Conservation (phyloP, 2,329 filamentous ascomycete genomes). For the Xylaria sp. region DNA sequence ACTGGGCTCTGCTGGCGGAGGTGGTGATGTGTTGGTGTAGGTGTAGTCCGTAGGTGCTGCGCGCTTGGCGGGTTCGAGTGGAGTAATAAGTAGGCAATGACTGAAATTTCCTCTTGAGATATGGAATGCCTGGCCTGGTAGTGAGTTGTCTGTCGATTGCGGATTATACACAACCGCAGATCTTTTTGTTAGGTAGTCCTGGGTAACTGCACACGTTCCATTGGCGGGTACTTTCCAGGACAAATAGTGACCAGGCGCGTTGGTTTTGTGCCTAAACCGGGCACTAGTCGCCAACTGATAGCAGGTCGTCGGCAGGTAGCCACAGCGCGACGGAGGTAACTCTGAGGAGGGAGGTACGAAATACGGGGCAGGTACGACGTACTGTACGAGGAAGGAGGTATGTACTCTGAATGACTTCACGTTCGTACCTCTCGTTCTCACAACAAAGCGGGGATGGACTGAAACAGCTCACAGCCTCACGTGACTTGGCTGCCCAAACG, state of each 20-base stretch:
- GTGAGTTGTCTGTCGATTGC: background rate
- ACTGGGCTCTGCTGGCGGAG: background rate
- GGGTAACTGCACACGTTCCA: background rate
- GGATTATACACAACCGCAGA: background rate
- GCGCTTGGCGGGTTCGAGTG: background rate
- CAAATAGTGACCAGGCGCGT: background rate
- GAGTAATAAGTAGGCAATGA: background rate
- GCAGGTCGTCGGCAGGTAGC: too few relatives aligned
- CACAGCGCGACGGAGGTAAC: too few relatives aligned
- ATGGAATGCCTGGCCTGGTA: background rate
- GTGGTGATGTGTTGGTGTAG: background rate
- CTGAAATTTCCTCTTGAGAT: background rate
- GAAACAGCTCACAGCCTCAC: background rate
- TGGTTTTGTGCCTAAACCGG: background rate
- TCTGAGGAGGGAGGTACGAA: background rate
- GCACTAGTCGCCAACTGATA: background rate
- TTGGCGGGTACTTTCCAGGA: background rate
- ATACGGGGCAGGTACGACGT: background rate
- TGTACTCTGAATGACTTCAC: background rate
- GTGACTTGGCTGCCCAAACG: background rate
- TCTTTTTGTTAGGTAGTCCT: background rate
- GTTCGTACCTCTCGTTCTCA: background rate
- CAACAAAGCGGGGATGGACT: background rate
- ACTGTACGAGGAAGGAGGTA: background rate
- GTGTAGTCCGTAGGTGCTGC: background rate